Evolutionary conservation across 345 rosid species (phyloP), one percentile per base, ranked within the genome.

Genomic region (Corchorus olitorius): DNA sequence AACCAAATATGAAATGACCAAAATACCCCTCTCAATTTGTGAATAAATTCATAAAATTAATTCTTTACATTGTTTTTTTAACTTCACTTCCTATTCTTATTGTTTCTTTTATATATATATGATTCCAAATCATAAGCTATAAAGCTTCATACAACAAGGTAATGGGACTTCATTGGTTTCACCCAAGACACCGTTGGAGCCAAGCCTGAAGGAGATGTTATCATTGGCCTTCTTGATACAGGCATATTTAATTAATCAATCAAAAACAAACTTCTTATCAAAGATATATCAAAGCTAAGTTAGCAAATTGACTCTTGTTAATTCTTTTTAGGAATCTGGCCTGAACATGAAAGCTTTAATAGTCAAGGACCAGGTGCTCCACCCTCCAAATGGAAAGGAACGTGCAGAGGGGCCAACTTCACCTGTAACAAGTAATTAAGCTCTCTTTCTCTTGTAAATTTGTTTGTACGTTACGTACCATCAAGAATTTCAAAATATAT

Each of bases 361-460:
- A 75, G 75, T 56, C 2, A 27, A 43, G 83, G 80, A 20, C 69
- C 79, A 35, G 45, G 70, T 66, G 75, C 80, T 10, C 85, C 85
- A 11, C 87, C 87, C 4, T 8, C 75, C 15, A 79, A 79, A 72
- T 84, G 81, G 83, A 84, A 79, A 70, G 83, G 85, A 53, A 39
- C 17, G 37, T 81, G 87, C 59, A 63, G 49, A 37, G 73, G 80
- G 2, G 72, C 62, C 66, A 87, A 85, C 78, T 83, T 87, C 81
- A 83, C 84, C 19, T 85, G 88, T 79, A 85, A 87, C 60, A 85
- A 85, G 90, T 87, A n/a, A n/a, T n/a, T n/a, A n/a, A n/a, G n/a
- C n/a, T n/a, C n/a, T n/a, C n/a, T n/a, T n/a, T n/a, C n/a, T n/a
- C n/a, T n/a, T n/a, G n/a, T n/a, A n/a, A n/a, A n/a, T n/a, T n/a